Conservation (phyloP, 2,329 filamentous ascomycete genomes). For the Alternaria gaisen region DNA sequence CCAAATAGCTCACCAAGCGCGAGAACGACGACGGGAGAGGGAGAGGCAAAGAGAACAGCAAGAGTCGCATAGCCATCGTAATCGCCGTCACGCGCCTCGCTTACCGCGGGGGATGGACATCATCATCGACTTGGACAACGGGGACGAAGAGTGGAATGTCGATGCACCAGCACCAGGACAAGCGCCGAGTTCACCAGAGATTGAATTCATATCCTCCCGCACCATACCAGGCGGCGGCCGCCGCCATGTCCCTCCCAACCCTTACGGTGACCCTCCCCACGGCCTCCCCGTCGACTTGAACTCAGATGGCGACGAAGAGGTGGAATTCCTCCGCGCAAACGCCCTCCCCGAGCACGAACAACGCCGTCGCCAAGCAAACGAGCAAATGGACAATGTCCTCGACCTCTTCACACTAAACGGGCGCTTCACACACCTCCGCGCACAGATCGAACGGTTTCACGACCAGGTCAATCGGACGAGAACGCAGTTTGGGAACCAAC, state of each 20-base stretch:
- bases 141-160: conserved; percentile 33
- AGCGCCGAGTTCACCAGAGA: conserved; percentile 54
- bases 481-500: conserved; percentile 11
- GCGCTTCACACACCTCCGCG: conserved; percentile 32
- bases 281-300: conserved; percentile 5
- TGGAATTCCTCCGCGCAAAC: conserved; percentile 41
- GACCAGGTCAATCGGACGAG: conserved; percentile 28
- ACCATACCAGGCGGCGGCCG: conserved; percentile 30
- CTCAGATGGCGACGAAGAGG: conserved; percentile 41
- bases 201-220: conserved; percentile 57
- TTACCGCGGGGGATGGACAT: conserved; percentile 55
- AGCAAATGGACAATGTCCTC: conserved; percentile 30
- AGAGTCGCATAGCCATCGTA: conserved; percentile 2
- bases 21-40: no score
- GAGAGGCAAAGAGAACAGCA: no score
- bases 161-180: conserved; percentile 26
- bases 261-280: no score
- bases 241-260: no score
- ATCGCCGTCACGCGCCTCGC: conserved; percentile 35
- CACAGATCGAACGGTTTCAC: conserved; percentile 32
- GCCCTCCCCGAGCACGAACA: conserved; percentile 33
- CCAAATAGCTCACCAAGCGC: no score
- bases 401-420: conserved; percentile 30
- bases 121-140: conserved; percentile 53
- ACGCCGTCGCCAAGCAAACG: conserved; percentile 19